Percentiles rank a stretch among this genome's conserved stretches.
These are phyloP conservation scores for Gardenia jasminoides DNA, from an alignment of 257 asterid species.

Conservation along the genomic window DNA sequence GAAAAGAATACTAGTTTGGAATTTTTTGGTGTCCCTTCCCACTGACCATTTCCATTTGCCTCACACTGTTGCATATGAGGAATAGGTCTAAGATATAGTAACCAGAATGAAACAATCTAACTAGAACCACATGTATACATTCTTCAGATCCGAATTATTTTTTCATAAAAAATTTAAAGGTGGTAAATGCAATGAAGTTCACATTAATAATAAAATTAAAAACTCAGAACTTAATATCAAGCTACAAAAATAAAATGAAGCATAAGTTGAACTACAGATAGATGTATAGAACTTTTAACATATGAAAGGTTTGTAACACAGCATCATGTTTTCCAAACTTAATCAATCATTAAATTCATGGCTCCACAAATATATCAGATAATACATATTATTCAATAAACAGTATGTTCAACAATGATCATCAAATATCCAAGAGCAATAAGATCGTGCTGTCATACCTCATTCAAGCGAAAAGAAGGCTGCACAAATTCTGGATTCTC, in stretches of 20 bases:
- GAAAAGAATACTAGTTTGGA: not conserved
- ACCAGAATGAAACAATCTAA: not conserved
- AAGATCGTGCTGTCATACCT: conserved; percentile 44
- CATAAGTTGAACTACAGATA: too few relatives aligned
- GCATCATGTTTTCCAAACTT: not conserved
- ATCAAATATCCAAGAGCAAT: not conserved
- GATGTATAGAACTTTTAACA: too few relatives aligned
- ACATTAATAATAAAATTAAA: not conserved
- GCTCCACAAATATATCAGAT: not conserved
- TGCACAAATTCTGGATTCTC: conserved; percentile 78
- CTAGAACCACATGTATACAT: not conserved
- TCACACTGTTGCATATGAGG: not conserved
- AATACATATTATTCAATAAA: not conserved
- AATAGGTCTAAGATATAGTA: not conserved
- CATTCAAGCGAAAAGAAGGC: conserved; percentile 88
- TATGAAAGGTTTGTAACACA: not conserved
- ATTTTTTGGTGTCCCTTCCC: not conserved
- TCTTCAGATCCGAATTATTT: not conserved
- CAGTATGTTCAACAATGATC: not conserved
- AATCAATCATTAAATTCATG: not conserved
- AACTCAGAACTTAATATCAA: not conserved
- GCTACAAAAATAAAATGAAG: not conserved
- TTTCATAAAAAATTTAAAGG: not conserved
- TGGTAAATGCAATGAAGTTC: not conserved
- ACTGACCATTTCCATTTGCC: not conserved